Evolutionary conservation across 768 basidiomycete genomes (phyloP), one percentile per base, ranked within the genome.

Genomic region (Boletus coccyginus): DNA sequence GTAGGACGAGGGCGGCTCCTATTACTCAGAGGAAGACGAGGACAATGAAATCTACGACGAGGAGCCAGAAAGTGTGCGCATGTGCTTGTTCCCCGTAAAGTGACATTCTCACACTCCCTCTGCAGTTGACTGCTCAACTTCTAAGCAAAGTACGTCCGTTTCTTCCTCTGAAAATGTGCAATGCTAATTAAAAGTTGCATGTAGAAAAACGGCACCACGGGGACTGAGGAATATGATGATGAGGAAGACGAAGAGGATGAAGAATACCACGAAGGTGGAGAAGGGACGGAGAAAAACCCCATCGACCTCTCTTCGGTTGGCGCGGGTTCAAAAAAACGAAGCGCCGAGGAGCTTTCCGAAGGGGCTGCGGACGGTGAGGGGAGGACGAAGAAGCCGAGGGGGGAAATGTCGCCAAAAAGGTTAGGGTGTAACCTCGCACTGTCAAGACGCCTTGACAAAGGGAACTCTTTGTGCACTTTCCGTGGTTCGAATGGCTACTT

Each of bases 281-380:
- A 56, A 33, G 65, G 57, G 13, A 44, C 59, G 8, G 63, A 24
- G 2, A 57, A 56, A 46, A 47, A 60, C 35, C 53, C 49, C 9
- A 63, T 40, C 39, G 47, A 62, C 46, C 40, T 62, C 21, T 52
- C 56, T 9, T 41, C 58, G 7, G 13, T 13, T n/a, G 50, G 48
- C 31, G 52, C 52, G 3, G 65, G 71, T 49, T 60, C 62, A 31
- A 71, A 71, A 52, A 71, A 71, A 52, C 69, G 70, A 27, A 42
- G 57, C 2, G 70, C 11, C 13, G 65, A 66, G 17, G 70, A 67
- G 9, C 60, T 70, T 35, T 19, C 32, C 7, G 64, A 59, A 12
- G 59, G 24, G 5, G 55, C 57, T 24, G 47, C 27, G 5, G 16
- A 24, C 11, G 52, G 44, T 11, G 70, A 63, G 0, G 68, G 2